Evolutionary conservation across 1,139 yeast species (phyloP).

Genomic region (Sugiyamaella novakii): DNA sequence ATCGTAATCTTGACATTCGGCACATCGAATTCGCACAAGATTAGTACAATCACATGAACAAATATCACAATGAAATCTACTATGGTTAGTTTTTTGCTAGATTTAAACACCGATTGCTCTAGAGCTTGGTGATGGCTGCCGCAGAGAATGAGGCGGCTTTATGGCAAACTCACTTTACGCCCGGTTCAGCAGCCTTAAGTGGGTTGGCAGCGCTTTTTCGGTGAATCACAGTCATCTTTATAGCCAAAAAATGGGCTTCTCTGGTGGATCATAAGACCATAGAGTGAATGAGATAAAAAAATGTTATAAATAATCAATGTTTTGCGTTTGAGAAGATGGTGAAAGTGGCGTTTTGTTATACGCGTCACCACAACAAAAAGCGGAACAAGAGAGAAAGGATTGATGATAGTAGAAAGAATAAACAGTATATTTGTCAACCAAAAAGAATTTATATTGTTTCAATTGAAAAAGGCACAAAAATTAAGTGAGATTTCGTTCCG

Average conservation of each 20-base stretch:
- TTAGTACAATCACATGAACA: conserved; percentile 94
- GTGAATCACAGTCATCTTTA: conserved; percentile 42
- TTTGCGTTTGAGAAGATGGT: neutral
- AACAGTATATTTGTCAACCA: too few relatives aligned
- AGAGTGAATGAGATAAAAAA: too few relatives aligned
- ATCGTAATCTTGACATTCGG: conserved; percentile 90
- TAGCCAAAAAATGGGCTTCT: neutral
- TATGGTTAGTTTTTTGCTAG: conserved; percentile 6
- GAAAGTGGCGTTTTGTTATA: neutral
- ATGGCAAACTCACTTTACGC: conserved; percentile 41
- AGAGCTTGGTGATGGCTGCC: too few relatives aligned
- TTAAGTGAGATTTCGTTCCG: too few relatives aligned
- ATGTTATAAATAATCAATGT: neutral
- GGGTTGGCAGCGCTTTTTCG: conserved; percentile 40
- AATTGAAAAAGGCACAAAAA: too few relatives aligned
- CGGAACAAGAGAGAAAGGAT: too few relatives aligned
- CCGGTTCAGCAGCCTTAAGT: conserved; percentile 42
- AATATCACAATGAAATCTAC: conserved; percentile 81
- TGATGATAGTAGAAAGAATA: too few relatives aligned
- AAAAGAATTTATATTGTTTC: too few relatives aligned
- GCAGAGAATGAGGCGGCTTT: neutral
- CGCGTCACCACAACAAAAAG: too few relatives aligned
- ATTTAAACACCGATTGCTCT: too few relatives aligned
- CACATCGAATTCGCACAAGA: conserved; percentile 87
- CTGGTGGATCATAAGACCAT: neutral